Evolutionary conservation across 768 basidiomycete species (phyloP).

Genomic region (Pleurotus sapidus): DNA sequence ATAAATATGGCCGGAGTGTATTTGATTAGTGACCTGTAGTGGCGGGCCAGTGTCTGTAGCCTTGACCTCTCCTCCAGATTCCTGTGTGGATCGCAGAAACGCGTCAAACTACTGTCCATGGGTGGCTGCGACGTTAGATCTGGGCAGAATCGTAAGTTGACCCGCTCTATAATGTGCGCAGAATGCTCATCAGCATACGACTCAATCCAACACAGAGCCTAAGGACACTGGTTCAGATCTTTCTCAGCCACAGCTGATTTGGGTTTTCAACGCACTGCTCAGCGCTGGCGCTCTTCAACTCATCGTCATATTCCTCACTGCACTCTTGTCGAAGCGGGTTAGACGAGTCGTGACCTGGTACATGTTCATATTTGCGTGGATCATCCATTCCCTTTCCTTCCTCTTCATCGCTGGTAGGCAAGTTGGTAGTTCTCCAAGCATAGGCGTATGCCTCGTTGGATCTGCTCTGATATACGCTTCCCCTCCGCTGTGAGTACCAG

Average conservation of each 20-base stretch:
- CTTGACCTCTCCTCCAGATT: no score
- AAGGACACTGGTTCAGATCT: not conserved
- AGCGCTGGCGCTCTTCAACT: not conserved
- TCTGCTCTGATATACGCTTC: slow-evolving; percentile 10
- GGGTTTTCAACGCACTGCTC: not conserved
- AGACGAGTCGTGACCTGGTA: slow-evolving; percentile 9
- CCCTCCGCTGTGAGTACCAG: slow-evolving; percentile 5
- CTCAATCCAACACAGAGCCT: no score
- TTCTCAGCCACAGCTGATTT: not conserved
- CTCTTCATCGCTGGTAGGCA: slow-evolving; percentile 8
- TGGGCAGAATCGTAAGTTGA: no score
- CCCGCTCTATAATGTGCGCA: no score
- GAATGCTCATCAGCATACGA: no score
- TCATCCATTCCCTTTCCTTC: slow-evolving; percentile 5
- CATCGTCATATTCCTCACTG: slow-evolving; percentile 2
- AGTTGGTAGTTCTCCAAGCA: not conserved
- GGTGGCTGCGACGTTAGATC: no score
- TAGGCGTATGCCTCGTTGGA: slow-evolving; percentile 5
- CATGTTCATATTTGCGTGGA: slow-evolving; percentile 10
- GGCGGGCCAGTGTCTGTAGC: no score
- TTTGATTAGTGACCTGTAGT: no score
- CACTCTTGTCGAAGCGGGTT: slow-evolving; percentile 2
- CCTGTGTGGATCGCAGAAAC: no score
- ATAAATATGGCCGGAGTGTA: no score
- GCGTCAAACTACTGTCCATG: no score